Percentiles rank a stretch among this genome's conserved stretches.
Evolutionary conservation across 164 flowering plant genomes (phyloP).

Genomic region (Warburgia ugandensis): DNA sequence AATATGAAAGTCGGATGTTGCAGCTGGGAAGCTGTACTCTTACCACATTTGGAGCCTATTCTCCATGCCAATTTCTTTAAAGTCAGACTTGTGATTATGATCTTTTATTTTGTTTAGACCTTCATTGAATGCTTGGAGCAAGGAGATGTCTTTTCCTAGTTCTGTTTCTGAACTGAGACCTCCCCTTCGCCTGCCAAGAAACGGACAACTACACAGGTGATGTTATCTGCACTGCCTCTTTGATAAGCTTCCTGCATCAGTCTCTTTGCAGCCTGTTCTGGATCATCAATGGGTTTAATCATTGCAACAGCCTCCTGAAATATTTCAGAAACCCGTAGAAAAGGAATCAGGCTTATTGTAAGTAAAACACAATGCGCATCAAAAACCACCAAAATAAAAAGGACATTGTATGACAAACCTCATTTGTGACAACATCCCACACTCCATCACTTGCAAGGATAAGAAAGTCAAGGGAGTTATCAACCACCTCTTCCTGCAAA

Average conservation of each 20-base stretch:
- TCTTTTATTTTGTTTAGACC: no score
- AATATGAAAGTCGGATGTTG: no score
- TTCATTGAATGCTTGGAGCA: no score
- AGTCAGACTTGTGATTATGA: no score
- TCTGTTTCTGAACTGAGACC: no score
- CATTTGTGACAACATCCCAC: slow-evolving; percentile 94
- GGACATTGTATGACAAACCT: slow-evolving; percentile 38
- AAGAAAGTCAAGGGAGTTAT: slow-evolving; percentile 86
- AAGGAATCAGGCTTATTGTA: background rate
- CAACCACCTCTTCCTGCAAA: slow-evolving; percentile 77
- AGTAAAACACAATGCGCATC: background rate
- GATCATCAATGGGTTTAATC: slow-evolving; percentile 63
- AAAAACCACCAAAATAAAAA: background rate
- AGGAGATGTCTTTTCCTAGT: no score
- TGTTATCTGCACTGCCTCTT: slow-evolving; percentile 92
- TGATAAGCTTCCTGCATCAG: slow-evolving; percentile 81
- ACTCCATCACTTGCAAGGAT: slow-evolving; percentile 96
- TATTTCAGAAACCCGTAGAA: background rate
- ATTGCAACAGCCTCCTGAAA: slow-evolving; percentile 82
- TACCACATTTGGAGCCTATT: no score
- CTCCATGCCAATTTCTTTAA: no score
- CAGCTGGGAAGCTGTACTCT: no score
- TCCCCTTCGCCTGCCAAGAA: slow-evolving; percentile 45
- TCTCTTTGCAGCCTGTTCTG: slow-evolving; percentile 77
- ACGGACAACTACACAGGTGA: slow-evolving; percentile 88